These are phyloP conservation scores for Xylaria sp. DNA, from an alignment of 495 filamentous ascomycete species.

Conservation along the genomic window DNA sequence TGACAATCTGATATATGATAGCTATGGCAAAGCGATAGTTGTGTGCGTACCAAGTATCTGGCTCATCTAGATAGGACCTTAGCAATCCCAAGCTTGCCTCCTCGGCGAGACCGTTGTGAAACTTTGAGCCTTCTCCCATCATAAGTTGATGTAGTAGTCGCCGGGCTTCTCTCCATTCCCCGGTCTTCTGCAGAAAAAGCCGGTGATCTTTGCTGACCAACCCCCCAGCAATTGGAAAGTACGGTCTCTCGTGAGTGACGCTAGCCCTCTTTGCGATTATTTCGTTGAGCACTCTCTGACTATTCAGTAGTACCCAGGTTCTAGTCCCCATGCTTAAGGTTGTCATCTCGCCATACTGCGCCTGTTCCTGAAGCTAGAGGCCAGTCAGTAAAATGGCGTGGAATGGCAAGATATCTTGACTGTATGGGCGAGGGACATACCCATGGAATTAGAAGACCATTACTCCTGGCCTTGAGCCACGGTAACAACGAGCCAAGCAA, in stretches of 20 bases:
- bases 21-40: slow-evolving; percentile 48
- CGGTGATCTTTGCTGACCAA: slow-evolving; percentile 45
- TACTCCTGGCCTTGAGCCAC: slow-evolving; percentile 23
- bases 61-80: slow-evolving; percentile 39
- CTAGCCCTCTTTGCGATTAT: slow-evolving; percentile 44
- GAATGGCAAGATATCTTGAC: neutral
- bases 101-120: slow-evolving; percentile 42
- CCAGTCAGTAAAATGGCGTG: neutral
- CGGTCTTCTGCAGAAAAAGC: slow-evolving; percentile 40
- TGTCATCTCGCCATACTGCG: slow-evolving; percentile 46
- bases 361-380: slow-evolving; percentile 9
- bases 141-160: slow-evolving; percentile 47
- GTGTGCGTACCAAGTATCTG: slow-evolving; percentile 42
- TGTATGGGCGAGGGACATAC: slow-evolving; percentile 15
- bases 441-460: neutral
- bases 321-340: slow-evolving; percentile 46
- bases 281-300: slow-evolving; percentile 41
- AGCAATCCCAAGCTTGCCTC: slow-evolving; percentile 45
- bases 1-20: slow-evolving; percentile 46
- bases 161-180: slow-evolving; percentile 43
- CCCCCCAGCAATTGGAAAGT: slow-evolving; percentile 45
- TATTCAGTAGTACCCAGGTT: slow-evolving; percentile 50
- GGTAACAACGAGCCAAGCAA: slow-evolving; percentile 36
- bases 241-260: slow-evolving; percentile 44
- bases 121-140: slow-evolving; percentile 38